phyloP scores from a whole-genome alignment of 768 basidiomycete genomes.

The Pholiota microspora region DNA sequence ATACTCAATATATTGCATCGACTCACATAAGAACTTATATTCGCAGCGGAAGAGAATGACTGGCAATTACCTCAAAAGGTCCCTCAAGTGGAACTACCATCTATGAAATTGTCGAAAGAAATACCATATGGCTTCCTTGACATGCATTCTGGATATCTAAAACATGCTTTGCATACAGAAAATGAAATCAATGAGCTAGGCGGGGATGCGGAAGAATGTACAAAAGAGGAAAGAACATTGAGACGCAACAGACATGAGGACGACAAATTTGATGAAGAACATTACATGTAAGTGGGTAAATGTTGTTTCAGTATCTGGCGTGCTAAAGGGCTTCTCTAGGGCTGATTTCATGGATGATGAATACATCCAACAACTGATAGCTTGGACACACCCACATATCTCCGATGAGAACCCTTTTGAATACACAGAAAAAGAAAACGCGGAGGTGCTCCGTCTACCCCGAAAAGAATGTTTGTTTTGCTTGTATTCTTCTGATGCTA shows the following conservation, averaged over 20 bases:
- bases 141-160: conserved; percentile 73
- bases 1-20: neutral
- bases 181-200: conserved; percentile 86
- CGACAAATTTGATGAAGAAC: conserved; percentile 78
- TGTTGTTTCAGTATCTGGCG: neutral
- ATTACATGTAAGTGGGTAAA: conserved; percentile 65
- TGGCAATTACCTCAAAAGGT: conserved; percentile 75
- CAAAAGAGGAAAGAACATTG: conserved; percentile 46
- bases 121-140: conserved; percentile 77
- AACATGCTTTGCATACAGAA: conserved; percentile 66
- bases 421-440: conserved; percentile 74
- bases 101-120: conserved; percentile 37
- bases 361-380: conserved; percentile 67
- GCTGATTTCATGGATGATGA: conserved; percentile 81
- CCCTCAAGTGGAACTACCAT: conserved; percentile 35
- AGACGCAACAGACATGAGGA: conserved; percentile 64
- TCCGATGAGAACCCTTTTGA: conserved; percentile 33
- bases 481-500: neutral
- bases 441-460: conserved; percentile 57
- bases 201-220: conserved; percentile 56
- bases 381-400: conserved; percentile 61
- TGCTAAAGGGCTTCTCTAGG: conserved; percentile 36
- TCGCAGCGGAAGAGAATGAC: conserved; percentile 68
- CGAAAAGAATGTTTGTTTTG: conserved; percentile 49
- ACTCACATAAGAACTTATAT: conserved; percentile 1